Evolutionary conservation across 495 filamentous ascomycete species (phyloP), one percentile per base, ranked within the genome.

Genomic region (Venustampulla echinocandica): DNA sequence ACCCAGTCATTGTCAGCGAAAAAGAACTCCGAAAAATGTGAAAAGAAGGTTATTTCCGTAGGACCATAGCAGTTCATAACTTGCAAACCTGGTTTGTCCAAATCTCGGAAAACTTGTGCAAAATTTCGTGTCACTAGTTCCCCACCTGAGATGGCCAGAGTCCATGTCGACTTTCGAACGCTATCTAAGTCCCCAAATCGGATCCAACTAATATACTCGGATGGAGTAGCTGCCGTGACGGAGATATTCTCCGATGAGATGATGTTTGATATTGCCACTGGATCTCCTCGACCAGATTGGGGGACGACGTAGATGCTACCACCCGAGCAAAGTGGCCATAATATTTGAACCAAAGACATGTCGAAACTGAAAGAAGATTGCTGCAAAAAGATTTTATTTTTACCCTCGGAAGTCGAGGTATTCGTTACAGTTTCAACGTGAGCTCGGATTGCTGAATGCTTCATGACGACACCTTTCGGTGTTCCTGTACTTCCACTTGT

Each of bases 131-230:
- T 42, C n/a, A n/a, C n/a, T n/a, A n/a, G n/a, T 30, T 30, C 27
- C 7, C 27, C 27, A 30, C 27, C 27, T 7, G 27, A 7, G n/a
- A 30, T 30, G 27, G 27, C 27, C 7, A 7, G n/a, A 7, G 7
- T 30, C 27, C 27, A 30, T 7, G 7, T 30, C 7, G 27, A 30
- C 7, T n/a, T 7, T 30, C n/a, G 27, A 7, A 7, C 7, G 27
- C 7, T 7, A 7, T 7, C 15, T 7, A 7, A 2, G 7, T 2
- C 11, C 5, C 1, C 34, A 10, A 1, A 25, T 54, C 22, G 57
- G 46, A 40, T 61, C 69, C 46, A 48, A 1, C 1, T 19, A 1
- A 11, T 2, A 15, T 39, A 43, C 20, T 52, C 52, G 3, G 56
- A 52, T 49, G 56, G 53, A 11, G 38, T 49, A 9, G 35, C 43